phyloP scores from a whole-genome alignment of 345 rosid species.

The Citrus hindsii region DNA sequence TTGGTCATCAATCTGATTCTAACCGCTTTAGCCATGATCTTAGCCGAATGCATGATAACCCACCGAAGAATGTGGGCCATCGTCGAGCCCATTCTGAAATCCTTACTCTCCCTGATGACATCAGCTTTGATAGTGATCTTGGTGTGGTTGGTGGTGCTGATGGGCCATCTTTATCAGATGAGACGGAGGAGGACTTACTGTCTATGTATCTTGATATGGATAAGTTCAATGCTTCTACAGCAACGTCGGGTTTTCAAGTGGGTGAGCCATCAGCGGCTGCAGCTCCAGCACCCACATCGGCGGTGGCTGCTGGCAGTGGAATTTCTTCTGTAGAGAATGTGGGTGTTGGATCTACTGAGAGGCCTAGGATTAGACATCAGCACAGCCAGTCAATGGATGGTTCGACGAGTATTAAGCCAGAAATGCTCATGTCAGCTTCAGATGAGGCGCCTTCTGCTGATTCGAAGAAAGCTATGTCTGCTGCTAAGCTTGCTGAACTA shows the following conservation, averaged over 20 bases:
- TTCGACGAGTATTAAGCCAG: conserved; percentile 63
- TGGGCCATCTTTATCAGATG: conserved; percentile 79
- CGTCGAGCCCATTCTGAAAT: conserved; percentile 96
- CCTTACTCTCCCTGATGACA: conserved; percentile 86
- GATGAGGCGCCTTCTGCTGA: conserved; percentile 56
- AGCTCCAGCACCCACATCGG: conserved; percentile 8
- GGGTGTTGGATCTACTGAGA: conserved; percentile 45
- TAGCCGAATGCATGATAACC: conserved; percentile 84
- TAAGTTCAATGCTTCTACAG: conserved; percentile 72
- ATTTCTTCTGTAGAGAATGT: conserved; percentile 26
- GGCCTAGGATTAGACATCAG: conserved; percentile 88
- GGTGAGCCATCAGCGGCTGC: conserved; percentile 44
- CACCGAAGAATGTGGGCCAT: conserved; percentile 81
- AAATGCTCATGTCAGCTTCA: conserved; percentile 71
- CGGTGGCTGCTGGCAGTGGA: conserved; percentile 13
- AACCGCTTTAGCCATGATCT: conserved; percentile 65
- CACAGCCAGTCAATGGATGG: conserved; percentile 96
- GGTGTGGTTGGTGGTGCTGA: conserved; percentile 73
- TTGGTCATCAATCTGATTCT: conserved; percentile 49
- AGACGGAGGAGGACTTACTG: conserved; percentile 77
- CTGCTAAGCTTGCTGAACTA: conserved; percentile 97
- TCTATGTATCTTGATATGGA: conserved; percentile 91
- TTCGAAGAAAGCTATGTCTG: conserved; percentile 81
- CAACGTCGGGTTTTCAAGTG: conserved; percentile 58
- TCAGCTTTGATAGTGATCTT: conserved; percentile 85